Conservation (phyloP, 495 filamentous ascomycete species). For the Hypoxylon perforatum region DNA sequence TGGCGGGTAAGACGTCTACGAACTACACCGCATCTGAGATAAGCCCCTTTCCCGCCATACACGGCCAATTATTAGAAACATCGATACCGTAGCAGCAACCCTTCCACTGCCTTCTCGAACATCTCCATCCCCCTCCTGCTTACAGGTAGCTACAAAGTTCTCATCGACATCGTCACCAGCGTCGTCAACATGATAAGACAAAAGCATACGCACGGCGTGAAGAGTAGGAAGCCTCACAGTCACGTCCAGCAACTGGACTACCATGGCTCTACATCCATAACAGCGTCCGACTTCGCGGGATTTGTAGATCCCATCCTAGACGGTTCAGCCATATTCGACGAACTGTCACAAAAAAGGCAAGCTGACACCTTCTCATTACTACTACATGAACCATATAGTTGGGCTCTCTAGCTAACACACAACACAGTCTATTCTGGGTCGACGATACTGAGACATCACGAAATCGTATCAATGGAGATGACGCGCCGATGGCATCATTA, state of each 20-base stretch:
- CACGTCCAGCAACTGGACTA: slow-evolving; percentile 18
- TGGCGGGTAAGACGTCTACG: slow-evolving; percentile 36
- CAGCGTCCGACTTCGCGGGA: slow-evolving; percentile 29
- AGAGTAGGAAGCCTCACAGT: slow-evolving; percentile 25
- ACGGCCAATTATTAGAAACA: slow-evolving; percentile 30
- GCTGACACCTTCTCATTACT: background rate
- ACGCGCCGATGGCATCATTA: slow-evolving; percentile 35
- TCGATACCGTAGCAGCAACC: slow-evolving; percentile 3
- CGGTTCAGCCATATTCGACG: slow-evolving; percentile 38
- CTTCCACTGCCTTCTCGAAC: slow-evolving; percentile 14
- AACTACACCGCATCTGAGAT: slow-evolving; percentile 8
- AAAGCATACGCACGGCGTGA: slow-evolving; percentile 29
- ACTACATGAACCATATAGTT: background rate
- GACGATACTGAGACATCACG: slow-evolving; percentile 39
- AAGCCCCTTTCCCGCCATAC: slow-evolving; percentile 20
- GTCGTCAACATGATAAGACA: slow-evolving; percentile 33
- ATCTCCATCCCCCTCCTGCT: slow-evolving; percentile 11
- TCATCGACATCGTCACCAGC: slow-evolving; percentile 10
- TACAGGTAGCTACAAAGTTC: slow-evolving; percentile 12
- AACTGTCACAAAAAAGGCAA: slow-evolving; percentile 40
- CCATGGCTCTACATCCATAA: slow-evolving; percentile 9
- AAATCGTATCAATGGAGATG: slow-evolving; percentile 43
- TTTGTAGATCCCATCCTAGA: slow-evolving; percentile 36
- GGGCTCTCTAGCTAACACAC: slow-evolving; percentile 15
- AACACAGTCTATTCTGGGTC: slow-evolving; percentile 34